Base-by-base conservation (phyloP, 1,284 basidiomycete genomes). In the Microbotryum saponariae region DNA sequence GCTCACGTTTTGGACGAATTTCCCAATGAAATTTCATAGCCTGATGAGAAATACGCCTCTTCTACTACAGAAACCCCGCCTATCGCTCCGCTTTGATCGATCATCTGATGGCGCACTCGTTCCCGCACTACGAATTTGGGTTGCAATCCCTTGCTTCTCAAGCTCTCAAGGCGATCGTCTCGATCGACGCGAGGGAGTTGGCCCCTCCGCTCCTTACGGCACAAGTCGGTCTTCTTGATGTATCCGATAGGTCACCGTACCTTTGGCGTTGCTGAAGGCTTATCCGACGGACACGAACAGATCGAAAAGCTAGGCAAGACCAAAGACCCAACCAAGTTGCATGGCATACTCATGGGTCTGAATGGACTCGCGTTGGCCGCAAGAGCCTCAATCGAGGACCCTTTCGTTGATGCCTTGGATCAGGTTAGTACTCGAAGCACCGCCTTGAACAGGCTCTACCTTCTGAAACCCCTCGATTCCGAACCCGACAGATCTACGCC, bases 61-160 rank as follows among this genome's bases (percentile, higher is more conserved):
- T 7, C 31, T 25, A 0, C 9, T 37, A 7, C 65, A 80, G 78
- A n/a, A 76, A 79, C 62, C 48, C 61, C n/a, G 76, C 88, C 71
- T 98, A 97, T 75, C 82, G 86, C 27, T 67, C 76, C 0, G 80
- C 79, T 58, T 78, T 97, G 61, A 76, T 93, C 51, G 79, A 87
- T 57, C 90, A 96, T 73, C 74, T 97, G 44, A 75, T 91, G 47
- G 77, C 82, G 62, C 83, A 86, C 47, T 87, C 87, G 0, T 73
- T 96, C 53, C 80, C 87, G 47, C 94, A 98, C 75, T 97, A 94
- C 93, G 93, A 97, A 74, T 74, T 80, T 2, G 76, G 82, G 7
- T 88, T 98, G 82, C 82, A 93, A 59, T 79, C 82, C 54, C 77
- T 91, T 7, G 91, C 86, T n/a, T 85, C 92, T 2, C 80, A 85